Base-by-base conservation (phyloP, 371 early-diverging fungal species). In the Parasitella parasitica region DNA sequence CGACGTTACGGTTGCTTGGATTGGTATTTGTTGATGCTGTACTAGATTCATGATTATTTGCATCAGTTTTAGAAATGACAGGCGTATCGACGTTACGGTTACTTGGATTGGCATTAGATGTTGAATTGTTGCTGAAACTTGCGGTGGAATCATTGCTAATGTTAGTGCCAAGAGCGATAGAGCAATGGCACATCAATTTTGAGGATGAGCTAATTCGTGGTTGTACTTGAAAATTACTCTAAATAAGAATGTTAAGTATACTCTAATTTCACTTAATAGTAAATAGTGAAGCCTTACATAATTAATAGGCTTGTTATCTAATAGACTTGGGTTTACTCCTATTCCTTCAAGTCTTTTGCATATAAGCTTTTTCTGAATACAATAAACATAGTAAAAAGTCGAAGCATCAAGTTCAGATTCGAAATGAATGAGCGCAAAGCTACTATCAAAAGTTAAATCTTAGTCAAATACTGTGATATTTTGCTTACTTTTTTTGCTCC, bases 361-460 rank as follows among this genome's bases (percentile, higher is more conserved):
- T 39, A 59, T 39, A 64, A 49, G 22, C 50, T 49, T 55, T 59
- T 59, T 55, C 35, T 64, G 50, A 38, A 64, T 38, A 55, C 59
- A 49, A 50, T 64, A 59, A 50, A 59, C 22, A 24, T 59, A 16
- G 26, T 64, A 64, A 64, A 64, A 64, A 28, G 65, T 59, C 34
- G 54, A 34, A 36, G 64, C 64, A 28, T 58, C 58, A 54, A 58
- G 35, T 54, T 64, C 64, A 36, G 48, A 36, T 53, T n/a, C 59
- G 30, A 64, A 64, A 37, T 54, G 59, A 54, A 59, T 55, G 38
- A 64, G 51, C 30, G 50, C 59, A n/a, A 64, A 64, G 55, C 55
- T 59, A 59, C 65, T 32, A 26, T 18, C 50, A 59, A 59, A 64
- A 64, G 54, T 64, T 57, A 58, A 24, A 64, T 64, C 26, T 58